Percentiles rank a stretch among this genome's conserved stretches.
Evolutionary conservation across 345 rosid genomes (phyloP).

Genomic region (Salix dunnii): DNA sequence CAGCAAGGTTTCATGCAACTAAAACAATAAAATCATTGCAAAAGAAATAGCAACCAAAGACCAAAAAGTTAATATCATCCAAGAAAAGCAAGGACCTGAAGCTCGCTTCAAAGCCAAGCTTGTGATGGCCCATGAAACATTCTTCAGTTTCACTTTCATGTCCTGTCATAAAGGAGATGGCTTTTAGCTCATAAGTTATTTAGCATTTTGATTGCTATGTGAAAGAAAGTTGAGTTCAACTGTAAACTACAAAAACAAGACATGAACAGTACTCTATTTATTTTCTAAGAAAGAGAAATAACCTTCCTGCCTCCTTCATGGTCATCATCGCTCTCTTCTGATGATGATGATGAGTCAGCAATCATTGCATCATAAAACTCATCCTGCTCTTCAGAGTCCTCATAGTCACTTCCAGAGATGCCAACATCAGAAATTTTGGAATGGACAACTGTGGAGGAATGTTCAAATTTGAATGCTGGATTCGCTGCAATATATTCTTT

Average conservation of each 20-base stretch:
- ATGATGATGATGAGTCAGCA: slow-evolving; percentile 53
- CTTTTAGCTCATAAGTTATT: too few relatives aligned
- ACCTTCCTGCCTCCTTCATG: slow-evolving; percentile 46
- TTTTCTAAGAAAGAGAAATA: slow-evolving; percentile 15
- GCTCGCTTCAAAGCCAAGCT: slow-evolving; percentile 63
- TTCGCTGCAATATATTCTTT: slow-evolving; percentile 92
- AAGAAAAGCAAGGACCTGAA: slow-evolving; percentile 51
- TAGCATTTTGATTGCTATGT: neutral
- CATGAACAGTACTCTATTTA: neutral
- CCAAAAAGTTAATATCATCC: neutral
- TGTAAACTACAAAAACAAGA: neutral
- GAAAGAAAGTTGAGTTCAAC: neutral
- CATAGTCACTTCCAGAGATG: slow-evolving; percentile 45
- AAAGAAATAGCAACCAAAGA: neutral
- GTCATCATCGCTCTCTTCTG: slow-evolving; percentile 55
- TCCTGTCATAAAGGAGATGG: slow-evolving; percentile 35
- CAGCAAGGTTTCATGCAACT: neutral
- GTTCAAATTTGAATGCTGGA: slow-evolving; percentile 62
- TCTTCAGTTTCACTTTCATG: slow-evolving; percentile 66
- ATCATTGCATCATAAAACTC: slow-evolving; percentile 91
- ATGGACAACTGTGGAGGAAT: slow-evolving; percentile 47
- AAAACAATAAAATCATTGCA: neutral
- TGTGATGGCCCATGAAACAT: slow-evolving; percentile 84
- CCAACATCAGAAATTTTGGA: slow-evolving; percentile 50
- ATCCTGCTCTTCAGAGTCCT: slow-evolving; percentile 60